Base-by-base conservation (phyloP, 1,139 yeast genomes). In the Scheffersomyces stambukii region DNA sequence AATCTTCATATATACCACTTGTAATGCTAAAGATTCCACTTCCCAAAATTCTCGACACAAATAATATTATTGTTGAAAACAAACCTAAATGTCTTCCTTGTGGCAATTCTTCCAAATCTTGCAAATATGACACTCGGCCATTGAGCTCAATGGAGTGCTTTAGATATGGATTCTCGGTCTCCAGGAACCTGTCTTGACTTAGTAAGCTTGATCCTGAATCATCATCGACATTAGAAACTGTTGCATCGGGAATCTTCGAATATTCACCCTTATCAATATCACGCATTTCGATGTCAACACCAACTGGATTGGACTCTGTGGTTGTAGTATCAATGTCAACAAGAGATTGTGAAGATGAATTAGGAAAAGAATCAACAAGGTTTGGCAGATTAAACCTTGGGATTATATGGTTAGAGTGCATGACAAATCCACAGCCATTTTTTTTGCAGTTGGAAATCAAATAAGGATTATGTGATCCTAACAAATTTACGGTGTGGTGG, bases 21-120 rank as follows among this genome's bases (percentile, higher is more conserved):
- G 89, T 80, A 1, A 80, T 75, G 10, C 86, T 80, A 55, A 81
- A 79, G 11, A 81, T 81, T 0, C 91, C 91, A 1, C 86, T 77
- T 0, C 91, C 91, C n/a, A 81, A 62, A 24, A 81, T 81, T 36
- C 88, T 58, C 14, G 84, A 75, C 3, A 81, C 67, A 42, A 79
- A 77, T 34, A 80, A 41, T 13, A 79, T 68, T 27, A 78, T 65
- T 0, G 84, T 79, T 5, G 86, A 77, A 42, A 70, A 79, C 2
- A 78, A 49, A 0, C 89, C 89, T 36, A 81, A 50, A 50, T 81
- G 88, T 19, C 91, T 60, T 1, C 91, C 89, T 40, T 78, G 86
- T 0, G 89, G 89, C 1, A 78, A 67, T 17, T 80, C 86, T 35
- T 66, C 71, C 14, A 60, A 47, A 22, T 56, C 58, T 29, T 50